These are phyloP conservation scores for Rhynchospora breviuscula DNA, from an alignment of 176 grass and related monocot species.

Conservation along the genomic window DNA sequence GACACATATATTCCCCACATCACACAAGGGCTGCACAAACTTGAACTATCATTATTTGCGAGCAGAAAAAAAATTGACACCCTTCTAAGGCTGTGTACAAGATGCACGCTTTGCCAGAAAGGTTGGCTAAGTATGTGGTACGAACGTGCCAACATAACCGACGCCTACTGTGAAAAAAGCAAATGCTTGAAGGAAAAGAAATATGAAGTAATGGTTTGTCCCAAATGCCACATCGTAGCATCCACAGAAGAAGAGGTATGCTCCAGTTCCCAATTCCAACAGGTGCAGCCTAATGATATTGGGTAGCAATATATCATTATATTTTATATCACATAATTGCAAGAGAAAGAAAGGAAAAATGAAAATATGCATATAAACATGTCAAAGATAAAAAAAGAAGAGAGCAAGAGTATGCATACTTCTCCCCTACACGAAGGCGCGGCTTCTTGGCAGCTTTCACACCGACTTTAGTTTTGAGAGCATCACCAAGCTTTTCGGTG, in stretches of 20 bases:
- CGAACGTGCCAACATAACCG: slow-evolving; percentile 58
- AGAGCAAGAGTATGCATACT: slow-evolving; percentile 30
- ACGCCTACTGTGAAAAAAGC: slow-evolving; percentile 61
- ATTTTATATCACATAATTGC: background rate
- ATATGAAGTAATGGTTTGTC: slow-evolving; percentile 54
- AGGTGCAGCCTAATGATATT: slow-evolving; percentile 50
- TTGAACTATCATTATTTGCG: slow-evolving; percentile 16
- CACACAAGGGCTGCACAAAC: slow-evolving; percentile 27
- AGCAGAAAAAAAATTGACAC: slow-evolving; percentile 28
- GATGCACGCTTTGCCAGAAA: background rate
- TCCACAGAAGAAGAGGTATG: slow-evolving; percentile 67
- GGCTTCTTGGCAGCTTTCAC: slow-evolving; percentile 41
- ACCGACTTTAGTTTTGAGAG: slow-evolving; percentile 40
- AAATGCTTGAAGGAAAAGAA: slow-evolving; percentile 59
- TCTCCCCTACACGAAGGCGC: slow-evolving; percentile 40
- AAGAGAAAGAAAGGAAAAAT: background rate
- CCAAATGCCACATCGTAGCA: slow-evolving; percentile 50
- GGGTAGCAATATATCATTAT: background rate
- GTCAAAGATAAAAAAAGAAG: background rate
- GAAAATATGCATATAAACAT: background rate
- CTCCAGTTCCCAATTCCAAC: slow-evolving; percentile 54
- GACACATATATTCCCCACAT: background rate
- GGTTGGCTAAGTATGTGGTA: slow-evolving; percentile 26
- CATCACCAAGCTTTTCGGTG: slow-evolving; percentile 70
- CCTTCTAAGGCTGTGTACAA: slow-evolving; percentile 27